Base-by-base conservation (phyloP, 23 red algal species). In the Gracilaria domingensis region DNA sequence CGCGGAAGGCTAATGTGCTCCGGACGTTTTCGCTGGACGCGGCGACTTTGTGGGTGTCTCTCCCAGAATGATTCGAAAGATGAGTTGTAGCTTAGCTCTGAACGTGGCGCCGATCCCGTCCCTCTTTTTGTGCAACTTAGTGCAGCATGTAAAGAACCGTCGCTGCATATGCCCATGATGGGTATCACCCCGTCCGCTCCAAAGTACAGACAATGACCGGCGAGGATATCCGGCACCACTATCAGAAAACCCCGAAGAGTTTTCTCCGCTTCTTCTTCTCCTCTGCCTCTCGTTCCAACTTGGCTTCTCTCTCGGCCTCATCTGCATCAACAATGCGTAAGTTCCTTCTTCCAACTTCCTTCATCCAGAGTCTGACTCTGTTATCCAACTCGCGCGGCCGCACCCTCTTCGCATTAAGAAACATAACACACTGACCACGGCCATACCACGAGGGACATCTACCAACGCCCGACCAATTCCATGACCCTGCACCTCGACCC, bases 361-460 rank as follows among this genome's bases (percentile, higher is more conserved):
- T 77, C 72, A 77, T 77, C 72, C 72, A 77, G 2, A 51, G 38
- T 4, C 0, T 77, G 72, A 77, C n/a, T 23, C 72, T 48, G 14
- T 77, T 30, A 77, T 77, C 72, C 72, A 77, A n/a, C 23, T 77
- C 72, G 7, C 45, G 40, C 3, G 72, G 72, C 9, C 8, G 39
- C 23, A 77, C 72, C 9, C 72, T 49, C 25, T 77, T 77, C 23
- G 61, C 89, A 33, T 66, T 84, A 36, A 92, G 66, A 65, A 36
- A 84, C 78, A 64, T 92, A 21, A 92, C 80, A 64, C 89, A 92
- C 24, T 92, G 89, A 7, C 89, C 89, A 44, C 89, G 47, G 8
- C 89, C 89, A 82, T 92, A 92, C 89, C 89, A 92, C 39, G 79
- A 55, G 21, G 89, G 89, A 50, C 89, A 92, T 38, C 65, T 83